Conservation (phyloP, 345 rosid species). For the Camelina sativa region DNA sequence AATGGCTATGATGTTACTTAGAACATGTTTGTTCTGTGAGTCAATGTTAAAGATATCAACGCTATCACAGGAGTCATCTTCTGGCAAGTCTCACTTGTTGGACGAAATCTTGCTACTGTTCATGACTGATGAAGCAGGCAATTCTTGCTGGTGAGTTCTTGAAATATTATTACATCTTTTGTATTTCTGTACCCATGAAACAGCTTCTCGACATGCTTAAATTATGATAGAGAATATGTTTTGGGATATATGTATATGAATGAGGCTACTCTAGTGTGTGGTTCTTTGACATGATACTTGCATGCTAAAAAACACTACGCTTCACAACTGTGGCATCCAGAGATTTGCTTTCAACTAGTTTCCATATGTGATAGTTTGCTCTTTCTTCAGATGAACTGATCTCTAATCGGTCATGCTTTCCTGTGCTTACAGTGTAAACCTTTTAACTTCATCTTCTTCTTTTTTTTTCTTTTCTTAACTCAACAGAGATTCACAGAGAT, state of each 20-base stretch:
- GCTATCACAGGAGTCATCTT: constrained; percentile 31
- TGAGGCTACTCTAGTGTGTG: constrained; percentile 8
- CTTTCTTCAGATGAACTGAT: constrained; percentile 16
- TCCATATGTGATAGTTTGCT: constrained; percentile 5
- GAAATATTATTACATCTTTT: not conserved
- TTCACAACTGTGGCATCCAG: not conserved
- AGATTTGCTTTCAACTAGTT: constrained; percentile 1
- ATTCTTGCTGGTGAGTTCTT: constrained; percentile 31
- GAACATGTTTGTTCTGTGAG: constrained; percentile 2
- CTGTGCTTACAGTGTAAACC: constrained; percentile 61
- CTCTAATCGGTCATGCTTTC: not conserved
- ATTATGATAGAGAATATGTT: constrained; percentile 8
- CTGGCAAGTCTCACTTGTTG: constrained; percentile 23
- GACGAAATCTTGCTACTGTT: constrained; percentile 3
- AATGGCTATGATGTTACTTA: constrained; percentile 3
- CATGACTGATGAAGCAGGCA: constrained; percentile 21
- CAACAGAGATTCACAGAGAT: not conserved
- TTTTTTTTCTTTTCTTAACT: constrained; percentile 59
- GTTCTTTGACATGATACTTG: not conserved
- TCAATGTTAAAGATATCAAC: constrained; percentile 1
- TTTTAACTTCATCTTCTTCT: constrained; percentile 66
- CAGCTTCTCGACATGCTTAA: constrained; percentile 15
- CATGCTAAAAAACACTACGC: not conserved
- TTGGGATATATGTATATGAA: not conserved
- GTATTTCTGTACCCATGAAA: constrained; percentile 9